A percentile compares a stretch with the other conserved stretches of the same genome.
Conservation (phyloP, 2,329 filamentous ascomycete genomes). For the Penicillium sp. region DNA sequence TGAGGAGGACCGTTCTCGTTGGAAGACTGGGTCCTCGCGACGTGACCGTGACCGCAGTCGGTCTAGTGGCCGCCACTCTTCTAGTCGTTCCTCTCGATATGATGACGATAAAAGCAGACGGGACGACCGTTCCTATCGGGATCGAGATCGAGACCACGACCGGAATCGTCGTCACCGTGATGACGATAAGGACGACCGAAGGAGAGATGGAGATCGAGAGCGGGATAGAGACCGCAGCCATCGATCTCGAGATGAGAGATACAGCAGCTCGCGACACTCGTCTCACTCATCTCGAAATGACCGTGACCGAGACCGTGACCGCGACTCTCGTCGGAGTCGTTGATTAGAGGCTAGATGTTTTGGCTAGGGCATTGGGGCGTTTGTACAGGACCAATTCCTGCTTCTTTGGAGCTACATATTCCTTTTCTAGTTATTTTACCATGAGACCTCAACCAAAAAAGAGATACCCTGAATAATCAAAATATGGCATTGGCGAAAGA, state of each 20-base stretch:
- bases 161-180: constrained; percentile 36
- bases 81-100: constrained; percentile 37
- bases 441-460: constrained; percentile 8
- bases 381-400: constrained; percentile 7
- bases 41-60: constrained; percentile 40
- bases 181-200: constrained; percentile 23
- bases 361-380: not conserved
- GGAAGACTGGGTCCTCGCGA: constrained; percentile 40
- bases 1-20: constrained; percentile 36
- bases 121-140: constrained; percentile 37
- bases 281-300: constrained; percentile 33
- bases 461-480: constrained; percentile 20
- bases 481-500: not conserved
- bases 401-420: not conserved
- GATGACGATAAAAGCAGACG: constrained; percentile 32
- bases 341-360: constrained; percentile 18
- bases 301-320: constrained; percentile 28
- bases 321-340: constrained; percentile 31
- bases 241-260: constrained; percentile 32
- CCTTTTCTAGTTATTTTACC: not conserved
- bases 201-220: constrained; percentile 24
- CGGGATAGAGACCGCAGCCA: constrained; percentile 33
- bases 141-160: constrained; percentile 30
- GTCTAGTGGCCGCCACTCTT: constrained; percentile 35
- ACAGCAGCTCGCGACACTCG: constrained; percentile 33